Conservation (phyloP, 1,139 yeast genomes). For the Suhomyces yuchorum region DNA sequence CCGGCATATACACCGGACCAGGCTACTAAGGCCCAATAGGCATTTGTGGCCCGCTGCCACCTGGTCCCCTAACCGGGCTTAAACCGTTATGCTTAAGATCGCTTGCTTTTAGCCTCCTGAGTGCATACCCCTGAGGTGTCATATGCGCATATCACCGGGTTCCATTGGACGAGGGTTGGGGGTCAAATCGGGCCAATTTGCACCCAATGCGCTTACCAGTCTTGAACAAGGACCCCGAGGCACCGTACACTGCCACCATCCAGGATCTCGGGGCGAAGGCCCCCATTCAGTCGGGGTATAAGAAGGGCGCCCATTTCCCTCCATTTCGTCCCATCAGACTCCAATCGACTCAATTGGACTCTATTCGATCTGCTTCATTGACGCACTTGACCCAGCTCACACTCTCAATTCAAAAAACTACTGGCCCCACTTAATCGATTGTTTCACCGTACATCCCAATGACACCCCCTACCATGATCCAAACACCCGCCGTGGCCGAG, state of each 20-base stretch:
- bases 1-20: background rate
- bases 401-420: too few relatives aligned
- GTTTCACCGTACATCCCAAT: too few relatives aligned
- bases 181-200: background rate
- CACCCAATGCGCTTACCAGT: constrained; percentile 6
- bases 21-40: background rate
- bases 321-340: too few relatives aligned
- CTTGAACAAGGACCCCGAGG: background rate
- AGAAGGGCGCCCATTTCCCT: background rate
- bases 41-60: background rate
- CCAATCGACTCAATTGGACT: background rate
- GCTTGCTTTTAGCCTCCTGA: background rate
- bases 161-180: background rate
- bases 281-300: background rate
- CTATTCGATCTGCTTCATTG: too few relatives aligned
- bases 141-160: constrained; percentile 4
- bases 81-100: background rate
- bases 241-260: too few relatives aligned
- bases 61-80: background rate
- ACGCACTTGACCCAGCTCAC: too few relatives aligned
- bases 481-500: constrained; percentile 21
- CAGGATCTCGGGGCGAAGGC: background rate
- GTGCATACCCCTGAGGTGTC: constrained; percentile 1
- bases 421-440: too few relatives aligned
- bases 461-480: constrained; percentile 42